Evolutionary conservation across 306 rosid genomes (phyloP), one percentile per base, ranked within the genome.

Genomic region (Trifolium fragiferum): DNA sequence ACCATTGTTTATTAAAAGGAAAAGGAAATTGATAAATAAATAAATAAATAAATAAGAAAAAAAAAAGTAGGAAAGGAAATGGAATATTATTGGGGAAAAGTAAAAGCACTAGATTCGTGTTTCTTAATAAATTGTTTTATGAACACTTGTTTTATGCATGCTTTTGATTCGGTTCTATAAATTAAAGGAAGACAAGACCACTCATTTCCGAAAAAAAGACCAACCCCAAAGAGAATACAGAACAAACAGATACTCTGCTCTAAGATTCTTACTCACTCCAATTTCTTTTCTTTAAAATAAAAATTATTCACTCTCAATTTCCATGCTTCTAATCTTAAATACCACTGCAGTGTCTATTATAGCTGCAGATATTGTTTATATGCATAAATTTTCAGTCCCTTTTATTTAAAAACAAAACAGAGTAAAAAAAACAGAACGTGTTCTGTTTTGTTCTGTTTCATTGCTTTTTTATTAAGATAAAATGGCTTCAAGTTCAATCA

Each of bases 401-500:
- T 83, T 79, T 32, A 84, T 20, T 18, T 54, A 18, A 11, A 12
- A 10, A 9, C 47, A 33, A 1, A 3, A 46, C 43, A 66, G 18
- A 59, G 65, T 59, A 15, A 20, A 20, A 20, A 59, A 37, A 9
- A 73, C 25, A 43, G 44, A 40, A 19, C 6, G 3, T 13, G n/a
- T 38, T 40, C 68, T 32, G 67, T 61, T 30, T n/a, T n/a, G 1
- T 59, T 59, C 50, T 5, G 79, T 30, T n/a, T 6, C 35, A 23
- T 57, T 57, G 10, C 55, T 60, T 27, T 46, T 25, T 18, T 27
- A 7, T 43, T 74, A 11, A 53, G 3, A 10, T 50, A 88, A 44
- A 86, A 93, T 93, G 98, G 84, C 84, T 10, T 84, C 97, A 2
- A 7, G 84, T 10, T 84, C 97, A 2, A 7, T 77, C 72, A 76